phyloP scores from a whole-genome alignment of 352 stramenopile species.

The Globisporangium irregulare region DNA sequence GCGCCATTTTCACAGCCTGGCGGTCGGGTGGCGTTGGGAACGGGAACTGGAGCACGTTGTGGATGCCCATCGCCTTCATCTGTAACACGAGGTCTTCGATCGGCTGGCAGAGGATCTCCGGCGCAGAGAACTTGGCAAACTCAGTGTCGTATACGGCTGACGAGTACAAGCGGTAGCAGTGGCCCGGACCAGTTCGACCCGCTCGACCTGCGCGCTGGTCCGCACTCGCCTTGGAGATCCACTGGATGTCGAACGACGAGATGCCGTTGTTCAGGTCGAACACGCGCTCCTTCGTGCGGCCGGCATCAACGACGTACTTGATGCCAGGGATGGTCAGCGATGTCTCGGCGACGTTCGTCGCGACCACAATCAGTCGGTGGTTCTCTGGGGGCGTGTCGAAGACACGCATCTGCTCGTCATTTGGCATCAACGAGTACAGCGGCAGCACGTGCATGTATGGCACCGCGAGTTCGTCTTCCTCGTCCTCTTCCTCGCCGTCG shows the following conservation, averaged over 20 bases:
- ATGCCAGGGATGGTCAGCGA: constrained; percentile 94
- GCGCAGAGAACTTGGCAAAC: constrained; percentile 88
- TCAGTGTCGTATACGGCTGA: constrained; percentile 95
- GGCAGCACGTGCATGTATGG: constrained; percentile 92
- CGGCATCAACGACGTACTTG: constrained; percentile 97
- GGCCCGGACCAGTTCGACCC: constrained; percentile 93
- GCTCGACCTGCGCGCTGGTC: constrained; percentile 94
- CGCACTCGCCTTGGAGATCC: constrained; percentile 83
- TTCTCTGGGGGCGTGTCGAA: constrained; percentile 86
- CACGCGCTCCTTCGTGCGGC: constrained; percentile 94
- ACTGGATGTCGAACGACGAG: constrained; percentile 93
- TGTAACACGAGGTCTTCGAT: constrained; percentile 96
- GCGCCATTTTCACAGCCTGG: constrained; percentile 82
- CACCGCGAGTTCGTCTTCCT: constrained; percentile 58
- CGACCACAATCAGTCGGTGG: constrained; percentile 93
- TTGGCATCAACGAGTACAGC: constrained; percentile 95
- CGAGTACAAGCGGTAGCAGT: constrained; percentile 98
- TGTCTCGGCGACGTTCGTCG: constrained; percentile 99
- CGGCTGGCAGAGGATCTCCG: constrained; percentile 90
- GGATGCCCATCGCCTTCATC: constrained; percentile 98
- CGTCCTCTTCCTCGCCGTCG: constrained; percentile 78
- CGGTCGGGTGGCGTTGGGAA: constrained; percentile 94
- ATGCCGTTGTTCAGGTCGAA: constrained; percentile 91
- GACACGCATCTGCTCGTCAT: constrained; percentile 94
- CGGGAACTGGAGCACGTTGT: constrained; percentile 93